Evolutionary conservation across 2,329 filamentous ascomycete genomes (phyloP), one percentile per base, ranked within the genome.

Genomic region (Stachybotrys chlorohalonatus): DNA sequence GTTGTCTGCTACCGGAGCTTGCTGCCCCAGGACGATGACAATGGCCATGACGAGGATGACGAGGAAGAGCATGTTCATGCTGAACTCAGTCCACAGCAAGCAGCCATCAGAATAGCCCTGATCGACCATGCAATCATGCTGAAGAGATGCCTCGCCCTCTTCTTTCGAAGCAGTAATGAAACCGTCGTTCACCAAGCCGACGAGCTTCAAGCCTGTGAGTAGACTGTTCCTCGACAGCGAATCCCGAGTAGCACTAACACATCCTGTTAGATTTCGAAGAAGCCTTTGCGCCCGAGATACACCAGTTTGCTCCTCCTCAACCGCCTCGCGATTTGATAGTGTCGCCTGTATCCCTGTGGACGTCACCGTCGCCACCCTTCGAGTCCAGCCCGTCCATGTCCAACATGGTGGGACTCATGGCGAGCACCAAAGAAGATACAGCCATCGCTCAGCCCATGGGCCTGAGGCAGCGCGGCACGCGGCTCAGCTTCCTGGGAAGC

Each of bases 101-200:
- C 82, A 51, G 89, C 91, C 1, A 84, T 97, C 60, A 87, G 87
- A 64, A 88, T 92, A 68, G 89, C 90, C 1, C 78, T 97, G 32
- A 81, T 95, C 47, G 94, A 97, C 64, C 92, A 97, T 69, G 90
- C 90, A 3, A 81, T 95, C 56, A 86, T 90, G 69, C 84, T 97
- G 63, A 91, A 93, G 73, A 85, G 90, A 59, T 93, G 90, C 63
- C 71, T 97, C 58, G 77, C 77, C 5, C 78, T 85, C 62, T 89
- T 90, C 68, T 79, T 80, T 56, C 83, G 81, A 68, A 84, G 78
- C 73, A 80, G 70, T 46, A 83, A 81, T 69, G 82, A 76, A 68
- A 78, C 73, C 70, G 83, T 81, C 68, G 76, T 70, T 62, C 75
- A 71, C 57, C 75, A 73, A 49, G 75, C 81, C 36, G 78, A 82